Evolutionary conservation across 169 alveolate genomes (phyloP).

Genomic region (Eimeria nieschulzi): DNA sequence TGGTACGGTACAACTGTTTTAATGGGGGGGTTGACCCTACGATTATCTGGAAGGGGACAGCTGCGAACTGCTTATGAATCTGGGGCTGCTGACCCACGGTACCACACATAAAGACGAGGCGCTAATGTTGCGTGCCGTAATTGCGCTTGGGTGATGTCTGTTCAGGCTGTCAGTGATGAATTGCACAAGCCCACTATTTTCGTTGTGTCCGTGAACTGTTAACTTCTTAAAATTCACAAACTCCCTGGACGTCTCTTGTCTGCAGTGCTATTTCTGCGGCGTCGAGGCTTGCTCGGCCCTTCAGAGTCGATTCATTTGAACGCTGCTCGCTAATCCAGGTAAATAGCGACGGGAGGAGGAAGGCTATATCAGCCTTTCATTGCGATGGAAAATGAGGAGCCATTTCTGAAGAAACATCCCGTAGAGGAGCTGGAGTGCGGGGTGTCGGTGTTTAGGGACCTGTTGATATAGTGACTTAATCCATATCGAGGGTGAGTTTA

Average conservation of each 20-base stretch:
- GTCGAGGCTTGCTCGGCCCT: constrained; percentile 96
- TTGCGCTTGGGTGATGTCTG: constrained; percentile 92
- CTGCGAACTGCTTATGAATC: constrained; percentile 98
- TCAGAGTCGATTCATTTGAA: constrained; percentile 96
- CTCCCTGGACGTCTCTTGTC: constrained; percentile 90
- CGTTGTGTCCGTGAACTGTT: constrained; percentile 95
- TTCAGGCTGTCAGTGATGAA: constrained; percentile 83
- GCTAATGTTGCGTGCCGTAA: constrained; percentile 81
- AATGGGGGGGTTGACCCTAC: constrained; percentile 99
- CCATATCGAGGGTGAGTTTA: too few species aligned
- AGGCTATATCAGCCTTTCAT: constrained; percentile 98
- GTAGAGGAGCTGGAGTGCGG: constrained; percentile 85
- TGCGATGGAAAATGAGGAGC: constrained; percentile 94
- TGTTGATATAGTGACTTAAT: constrained; percentile 73
- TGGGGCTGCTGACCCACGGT: constrained; percentile 98
- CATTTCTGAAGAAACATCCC: constrained; percentile 79
- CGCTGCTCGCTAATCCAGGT: constrained; percentile 91
- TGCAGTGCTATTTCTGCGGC: constrained; percentile 92
- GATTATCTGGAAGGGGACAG: constrained; percentile 99
- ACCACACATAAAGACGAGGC: constrained; percentile 94
- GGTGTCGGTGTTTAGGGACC: constrained; percentile 88
- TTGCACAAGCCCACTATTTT: constrained; percentile 83
- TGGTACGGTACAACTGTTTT: constrained; percentile 96
- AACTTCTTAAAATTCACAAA: constrained; percentile 93
- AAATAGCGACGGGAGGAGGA: constrained; percentile 99